Percentiles rank a stretch among this genome's conserved stretches.
Conservation (phyloP, 106 monocot genomes). For the Phalaenopsis aphrodite region DNA sequence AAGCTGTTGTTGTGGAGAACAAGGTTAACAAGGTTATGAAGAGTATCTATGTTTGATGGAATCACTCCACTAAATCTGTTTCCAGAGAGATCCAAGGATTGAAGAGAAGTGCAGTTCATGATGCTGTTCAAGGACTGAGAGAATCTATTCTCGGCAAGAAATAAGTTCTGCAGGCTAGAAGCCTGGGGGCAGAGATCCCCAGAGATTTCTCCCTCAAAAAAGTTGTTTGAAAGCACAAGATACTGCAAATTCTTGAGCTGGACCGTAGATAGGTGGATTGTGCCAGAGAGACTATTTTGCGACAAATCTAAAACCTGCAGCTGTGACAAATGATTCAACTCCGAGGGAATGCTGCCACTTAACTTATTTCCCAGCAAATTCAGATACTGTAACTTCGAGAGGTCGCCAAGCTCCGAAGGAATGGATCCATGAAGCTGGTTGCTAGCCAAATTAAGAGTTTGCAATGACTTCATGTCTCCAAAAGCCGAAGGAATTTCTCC, state of each 20-base stretch:
- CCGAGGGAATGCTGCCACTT: constrained; percentile 49
- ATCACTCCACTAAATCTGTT: constrained; percentile 61
- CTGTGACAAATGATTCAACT: constrained; percentile 48
- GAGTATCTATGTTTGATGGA: constrained; percentile 33
- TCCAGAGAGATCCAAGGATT: constrained; percentile 62
- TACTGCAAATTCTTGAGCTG: constrained; percentile 45
- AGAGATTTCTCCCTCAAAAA: constrained; percentile 47
- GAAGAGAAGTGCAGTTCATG: constrained; percentile 55
- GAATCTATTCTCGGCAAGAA: constrained; percentile 46
- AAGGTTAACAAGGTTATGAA: constrained; percentile 43
- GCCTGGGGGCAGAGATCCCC: constrained; percentile 35
- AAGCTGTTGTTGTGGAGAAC: constrained; percentile 83
- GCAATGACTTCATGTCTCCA: constrained; percentile 27
- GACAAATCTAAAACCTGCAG: constrained; percentile 65
- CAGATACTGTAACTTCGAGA: constrained; percentile 41
- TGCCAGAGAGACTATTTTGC: constrained; percentile 49
- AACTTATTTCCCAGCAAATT: constrained; percentile 57
- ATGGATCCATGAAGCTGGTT: constrained; percentile 58
- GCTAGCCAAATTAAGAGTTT: constrained; percentile 67
- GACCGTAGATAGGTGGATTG: constrained; percentile 26
- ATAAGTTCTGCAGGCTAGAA: constrained; percentile 50
- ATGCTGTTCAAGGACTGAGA: constrained; percentile 32
- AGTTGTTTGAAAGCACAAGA: constrained; percentile 65
- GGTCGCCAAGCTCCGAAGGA: constrained; percentile 39
- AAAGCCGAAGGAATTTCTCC: constrained; percentile 52